Evolutionary conservation across 2,329 filamentous ascomycete species (phyloP), one percentile per base, ranked within the genome.

Genomic region (Ustulina deusta): DNA sequence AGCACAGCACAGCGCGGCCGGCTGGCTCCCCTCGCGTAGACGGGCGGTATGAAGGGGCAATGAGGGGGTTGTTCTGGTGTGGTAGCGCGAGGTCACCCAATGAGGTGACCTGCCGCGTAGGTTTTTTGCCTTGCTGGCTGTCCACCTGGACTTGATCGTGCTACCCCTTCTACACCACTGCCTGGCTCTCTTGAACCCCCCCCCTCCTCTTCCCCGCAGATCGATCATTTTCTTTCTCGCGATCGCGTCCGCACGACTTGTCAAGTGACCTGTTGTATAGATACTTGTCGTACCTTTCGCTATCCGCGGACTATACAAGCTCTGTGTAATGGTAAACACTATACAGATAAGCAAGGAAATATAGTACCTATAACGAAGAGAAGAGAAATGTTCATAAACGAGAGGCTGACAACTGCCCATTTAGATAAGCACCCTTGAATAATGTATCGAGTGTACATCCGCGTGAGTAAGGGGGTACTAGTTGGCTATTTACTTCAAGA

Each of bases 1-100:
- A n/a, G n/a, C n/a, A n/a, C n/a, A n/a, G n/a, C 29, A 22, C n/a
- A 9, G 20, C 13, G 11, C 13, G 13, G 36, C 36, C 36, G 5
- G 36, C 46, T 3, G 11, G 4, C 13, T 49, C 6, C 25, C 15
- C 25, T 29, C 10, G 6, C 7, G 25, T 49, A 49, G 46, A 13
- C 25, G 46, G 20, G 22, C 25, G 22, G 46, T 25, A 49, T 27
- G 13, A 20, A 15, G 15, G 48, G 13, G 27, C 10, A n/a, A 20
- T 9, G 48, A 32, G 48, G 27, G 49, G 27, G 15, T 13, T 11
- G 27, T 20, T 9, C 34, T 20, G 25, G 49, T 20, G 17, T 34
- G 27, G 49, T n/a, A 52, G 17, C 49, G 27, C 49, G 49, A 52
- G 49, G 49, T 52, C 49, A 52, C 15, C 49, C 49, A 52, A 52